Evolutionary conservation across 2,329 filamentous ascomycete species (phyloP).

Genomic region (Monosporascus sp.): DNA sequence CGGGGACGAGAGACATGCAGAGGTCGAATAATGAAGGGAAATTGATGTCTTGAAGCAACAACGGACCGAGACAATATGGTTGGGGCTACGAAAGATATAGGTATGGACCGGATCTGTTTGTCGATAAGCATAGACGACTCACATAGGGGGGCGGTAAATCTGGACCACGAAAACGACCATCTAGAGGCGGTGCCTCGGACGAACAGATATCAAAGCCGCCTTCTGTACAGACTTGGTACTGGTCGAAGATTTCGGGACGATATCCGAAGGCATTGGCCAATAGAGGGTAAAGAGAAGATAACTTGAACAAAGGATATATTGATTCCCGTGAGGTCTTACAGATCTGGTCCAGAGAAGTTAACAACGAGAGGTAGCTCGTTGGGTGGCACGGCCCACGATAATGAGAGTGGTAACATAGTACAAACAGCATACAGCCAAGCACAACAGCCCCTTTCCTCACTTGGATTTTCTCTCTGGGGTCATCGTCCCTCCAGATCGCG

Average conservation of each 20-base stretch:
- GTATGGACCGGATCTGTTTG: constrained; percentile 11
- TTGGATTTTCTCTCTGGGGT: constrained; percentile 6
- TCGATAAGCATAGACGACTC: constrained; percentile 1
- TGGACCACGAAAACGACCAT: not conserved
- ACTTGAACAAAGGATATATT: constrained; percentile 6
- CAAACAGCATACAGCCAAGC: constrained; percentile 14
- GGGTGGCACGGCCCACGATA: constrained; percentile 14
- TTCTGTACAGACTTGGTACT: constrained; percentile 7
- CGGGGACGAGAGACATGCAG: constrained; percentile 17
- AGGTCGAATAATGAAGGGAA: constrained; percentile 1
- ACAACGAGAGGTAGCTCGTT: constrained; percentile 12
- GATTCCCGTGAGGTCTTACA: constrained; percentile 12
- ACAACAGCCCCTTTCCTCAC: constrained; percentile 12
- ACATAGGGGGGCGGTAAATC: constrained; percentile 5
- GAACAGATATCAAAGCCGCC: constrained; percentile 8
- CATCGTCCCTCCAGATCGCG: constrained; percentile 5
- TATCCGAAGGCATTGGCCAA: constrained; percentile 1
- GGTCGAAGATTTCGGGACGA: not conserved
- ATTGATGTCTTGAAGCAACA: constrained; percentile 17
- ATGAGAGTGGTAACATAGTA: constrained; percentile 9
- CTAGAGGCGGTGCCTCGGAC: not conserved
- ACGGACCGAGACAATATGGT: constrained; percentile 11
- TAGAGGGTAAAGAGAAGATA: constrained; percentile 6
- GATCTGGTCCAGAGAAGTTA: constrained; percentile 11
- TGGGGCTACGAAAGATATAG: constrained; percentile 9